Evolutionary conservation across 2,329 filamentous ascomycete species (phyloP).

Genomic region (Trichothecium roseum): DNA sequence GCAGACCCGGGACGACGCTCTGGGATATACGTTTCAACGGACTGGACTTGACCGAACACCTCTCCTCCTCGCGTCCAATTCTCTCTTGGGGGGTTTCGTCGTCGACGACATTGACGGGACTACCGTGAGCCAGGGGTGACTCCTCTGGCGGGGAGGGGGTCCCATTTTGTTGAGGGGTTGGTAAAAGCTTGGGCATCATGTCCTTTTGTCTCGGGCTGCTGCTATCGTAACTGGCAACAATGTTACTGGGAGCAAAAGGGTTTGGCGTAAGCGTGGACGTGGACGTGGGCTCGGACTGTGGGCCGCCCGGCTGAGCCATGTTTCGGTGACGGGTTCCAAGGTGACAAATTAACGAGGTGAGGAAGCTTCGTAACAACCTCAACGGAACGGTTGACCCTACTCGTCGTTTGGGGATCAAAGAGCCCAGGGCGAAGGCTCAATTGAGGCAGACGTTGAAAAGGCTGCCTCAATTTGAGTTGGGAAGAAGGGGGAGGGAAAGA

Average conservation of each 20-base stretch:
- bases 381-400: background rate
- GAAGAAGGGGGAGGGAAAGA: slow-evolving; percentile 1
- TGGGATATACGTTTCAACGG: slow-evolving; percentile 34
- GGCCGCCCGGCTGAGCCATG: slow-evolving; percentile 20
- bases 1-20: slow-evolving; percentile 68
- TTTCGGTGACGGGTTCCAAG: slow-evolving; percentile 5
- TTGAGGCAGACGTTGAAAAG: background rate
- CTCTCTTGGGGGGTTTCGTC: slow-evolving; percentile 11
- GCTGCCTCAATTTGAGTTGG: slow-evolving; percentile 1
- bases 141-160: no score
- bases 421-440: slow-evolving; percentile 1
- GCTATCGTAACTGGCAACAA: no score
- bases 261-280: slow-evolving; percentile 6
- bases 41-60: slow-evolving; percentile 15
- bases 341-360: slow-evolving; percentile 1
- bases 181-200: no score
- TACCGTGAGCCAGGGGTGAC: no score
- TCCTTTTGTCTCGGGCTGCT: no score
- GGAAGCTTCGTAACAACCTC: background rate
- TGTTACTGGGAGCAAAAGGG: no score
- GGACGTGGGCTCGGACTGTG: slow-evolving; percentile 17
- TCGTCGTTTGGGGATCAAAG: background rate
- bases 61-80: no score
- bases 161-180: no score
- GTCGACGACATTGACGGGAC: slow-evolving; percentile 5